Percentiles rank a stretch among this genome's conserved stretches.
Conservation (phyloP, 768 basidiomycete species). For the Hysterangium stoloniferum region DNA sequence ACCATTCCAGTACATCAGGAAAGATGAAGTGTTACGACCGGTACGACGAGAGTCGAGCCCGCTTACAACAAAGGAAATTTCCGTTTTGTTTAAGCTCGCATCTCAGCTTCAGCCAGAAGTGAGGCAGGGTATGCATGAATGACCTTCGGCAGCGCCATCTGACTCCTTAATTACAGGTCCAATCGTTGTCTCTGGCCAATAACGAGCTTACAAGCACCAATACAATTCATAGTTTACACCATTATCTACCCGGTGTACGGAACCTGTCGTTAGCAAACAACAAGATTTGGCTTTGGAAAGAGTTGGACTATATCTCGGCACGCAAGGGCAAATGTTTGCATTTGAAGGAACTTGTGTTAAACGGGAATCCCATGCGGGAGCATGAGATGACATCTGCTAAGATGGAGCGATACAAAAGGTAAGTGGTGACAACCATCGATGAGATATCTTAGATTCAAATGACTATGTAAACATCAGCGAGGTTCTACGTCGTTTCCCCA, state of each 20-base stretch:
- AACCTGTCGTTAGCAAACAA: conserved; percentile 81
- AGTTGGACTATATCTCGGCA: conserved; percentile 57
- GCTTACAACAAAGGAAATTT: conserved; percentile 48
- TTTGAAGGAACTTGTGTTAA: conserved; percentile 64
- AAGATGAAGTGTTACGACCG: conserved; percentile 66
- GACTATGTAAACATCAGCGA: conserved; percentile 42
- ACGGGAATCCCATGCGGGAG: conserved; percentile 70
- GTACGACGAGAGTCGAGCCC: conserved; percentile 66
- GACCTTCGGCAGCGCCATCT: conserved; percentile 6
- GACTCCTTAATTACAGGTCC: conserved; percentile 37
- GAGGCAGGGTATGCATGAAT: conserved; percentile 16
- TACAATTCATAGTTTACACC: conserved; percentile 51
- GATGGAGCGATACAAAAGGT: conserved; percentile 66
- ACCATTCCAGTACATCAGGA: conserved; percentile 55
- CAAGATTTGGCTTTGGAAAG: conserved; percentile 57
- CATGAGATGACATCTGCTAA: conserved; percentile 48
- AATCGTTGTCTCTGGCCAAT: conserved; percentile 80
- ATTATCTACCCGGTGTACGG: conserved; percentile 71
- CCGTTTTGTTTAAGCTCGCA: conserved; percentile 87
- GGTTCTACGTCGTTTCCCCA: conserved; percentile 70
- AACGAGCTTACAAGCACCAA: conserved; percentile 58
- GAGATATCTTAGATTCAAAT: conserved; percentile 5
- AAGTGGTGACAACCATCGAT: conserved; percentile 17
- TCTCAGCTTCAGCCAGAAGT: conserved; percentile 71
- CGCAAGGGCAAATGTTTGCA: conserved; percentile 51